Evolutionary conservation across 352 stramenopile genomes (phyloP).

Genomic region (Phytophthora aleatoria): DNA sequence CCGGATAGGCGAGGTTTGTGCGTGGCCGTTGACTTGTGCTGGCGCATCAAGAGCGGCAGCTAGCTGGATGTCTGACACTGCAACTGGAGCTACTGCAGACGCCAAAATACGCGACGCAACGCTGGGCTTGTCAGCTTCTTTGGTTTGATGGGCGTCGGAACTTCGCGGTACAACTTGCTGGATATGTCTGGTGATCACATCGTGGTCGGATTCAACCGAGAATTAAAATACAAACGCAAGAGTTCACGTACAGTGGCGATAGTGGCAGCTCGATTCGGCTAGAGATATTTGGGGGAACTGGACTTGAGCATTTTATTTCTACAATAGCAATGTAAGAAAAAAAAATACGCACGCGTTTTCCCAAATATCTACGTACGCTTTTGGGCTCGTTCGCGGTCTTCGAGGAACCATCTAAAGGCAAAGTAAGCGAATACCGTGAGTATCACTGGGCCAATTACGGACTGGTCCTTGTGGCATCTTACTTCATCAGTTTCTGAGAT

Average conservation of each 20-base stretch:
- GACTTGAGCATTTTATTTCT: slow-evolving; percentile 3
- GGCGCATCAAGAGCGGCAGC: background rate
- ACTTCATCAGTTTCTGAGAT: slow-evolving; percentile 44
- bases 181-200: slow-evolving; percentile 7
- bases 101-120: slow-evolving; percentile 26
- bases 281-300: background rate
- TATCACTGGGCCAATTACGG: background rate
- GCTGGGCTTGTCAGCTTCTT: slow-evolving; percentile 15
- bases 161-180: slow-evolving; percentile 7
- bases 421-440: background rate
- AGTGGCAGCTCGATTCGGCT: background rate
- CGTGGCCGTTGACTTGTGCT: background rate
- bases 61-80: background rate
- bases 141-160: background rate
- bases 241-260: slow-evolving; percentile 17
- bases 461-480: background rate
- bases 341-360: background rate
- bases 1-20: slow-evolving; percentile 3
- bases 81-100: slow-evolving; percentile 7
- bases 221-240: background rate
- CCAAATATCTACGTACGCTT: slow-evolving; percentile 13
- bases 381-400: slow-evolving; percentile 29
- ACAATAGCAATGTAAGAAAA: slow-evolving; percentile 1
- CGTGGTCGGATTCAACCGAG: background rate
- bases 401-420: slow-evolving; percentile 34